Conservation (phyloP, 2,329 filamentous ascomycete genomes). For the Metarhizium humberi region DNA sequence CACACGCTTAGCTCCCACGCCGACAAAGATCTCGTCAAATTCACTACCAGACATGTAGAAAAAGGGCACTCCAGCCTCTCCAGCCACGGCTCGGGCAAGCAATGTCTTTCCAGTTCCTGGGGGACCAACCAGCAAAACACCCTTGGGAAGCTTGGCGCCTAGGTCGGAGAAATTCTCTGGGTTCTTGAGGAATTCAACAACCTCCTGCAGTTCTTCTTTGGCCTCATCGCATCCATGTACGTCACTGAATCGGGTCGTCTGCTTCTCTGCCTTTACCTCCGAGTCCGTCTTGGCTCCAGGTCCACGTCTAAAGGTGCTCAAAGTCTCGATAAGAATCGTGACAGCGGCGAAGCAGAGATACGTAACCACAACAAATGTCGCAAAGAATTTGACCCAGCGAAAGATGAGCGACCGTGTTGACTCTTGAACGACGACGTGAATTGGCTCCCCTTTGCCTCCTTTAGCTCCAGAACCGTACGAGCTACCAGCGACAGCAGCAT, state of each 20-base stretch:
- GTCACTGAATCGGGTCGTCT: slow-evolving; percentile 83
- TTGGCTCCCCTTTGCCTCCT: slow-evolving; percentile 72
- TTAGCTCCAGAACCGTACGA: slow-evolving; percentile 24
- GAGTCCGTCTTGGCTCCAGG: slow-evolving; percentile 64
- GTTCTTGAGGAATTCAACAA: slow-evolving; percentile 92
- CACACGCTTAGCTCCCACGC: slow-evolving; percentile 91
- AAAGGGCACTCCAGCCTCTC: slow-evolving; percentile 95
- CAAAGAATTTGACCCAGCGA: slow-evolving; percentile 82
- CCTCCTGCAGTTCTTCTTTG: slow-evolving; percentile 93
- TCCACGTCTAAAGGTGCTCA: slow-evolving; percentile 65
- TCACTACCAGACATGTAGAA: slow-evolving; percentile 99
- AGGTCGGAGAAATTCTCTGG: slow-evolving; percentile 89
- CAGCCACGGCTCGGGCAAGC: slow-evolving; percentile 87
- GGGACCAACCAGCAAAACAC: slow-evolving; percentile 87
- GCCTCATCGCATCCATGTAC: slow-evolving; percentile 97
- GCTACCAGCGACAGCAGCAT: slow-evolving; percentile 15
- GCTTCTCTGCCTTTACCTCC: slow-evolving; percentile 86
- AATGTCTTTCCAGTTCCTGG: slow-evolving; percentile 97
- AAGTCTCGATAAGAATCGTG: slow-evolving; percentile 72
- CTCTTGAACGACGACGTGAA: slow-evolving; percentile 94
- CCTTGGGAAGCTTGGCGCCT: slow-evolving; percentile 93
- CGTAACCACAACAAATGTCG: slow-evolving; percentile 66
- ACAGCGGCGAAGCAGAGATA: slow-evolving; percentile 75
- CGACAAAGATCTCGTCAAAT: slow-evolving; percentile 97
- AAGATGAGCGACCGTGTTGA: slow-evolving; percentile 71